Evolutionary conservation across 2,329 filamentous ascomycete species (phyloP), one percentile per base, ranked within the genome.

Genomic region (Chlorencoelia australis): DNA sequence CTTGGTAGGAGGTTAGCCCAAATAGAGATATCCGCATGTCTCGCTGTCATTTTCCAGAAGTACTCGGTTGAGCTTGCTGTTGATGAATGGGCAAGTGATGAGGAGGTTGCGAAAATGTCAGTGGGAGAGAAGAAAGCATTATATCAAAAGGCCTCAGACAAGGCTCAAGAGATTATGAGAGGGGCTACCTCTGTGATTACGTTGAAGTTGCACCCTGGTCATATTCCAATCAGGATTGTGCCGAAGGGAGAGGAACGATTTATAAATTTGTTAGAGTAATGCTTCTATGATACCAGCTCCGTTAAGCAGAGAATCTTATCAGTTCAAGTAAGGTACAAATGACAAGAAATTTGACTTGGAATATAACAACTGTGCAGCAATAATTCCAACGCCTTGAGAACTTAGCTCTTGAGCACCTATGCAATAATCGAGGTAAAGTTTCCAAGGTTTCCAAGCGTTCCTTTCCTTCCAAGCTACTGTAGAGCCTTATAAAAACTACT

Each of bases 181-280:
- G 36, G 36, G n/a, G 75, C 80, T 48, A 67, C 62, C 18, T 71
- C 71, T n/a, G 59, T 83, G 39, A 67, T 89, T 42, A 87, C 83
- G 41, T 62, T 89, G 47, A 82, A 85, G 61, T 64, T 89, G 57
- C 67, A 75, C 5, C 63, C 69, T 37, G 73, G 46, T 4, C 51
- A 42, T 28, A 49, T 89, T 21, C 78, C 79, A 0, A 62, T 89
- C 26, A 62, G 81, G 44, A 59, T 89, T 45, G 78, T 84, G 7
- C 74, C 63, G 61, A 73, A 79, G 47, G 82, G 82, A 0, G 60
- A 71, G 45, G 84, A 88, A 66, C 69, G 70, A 50, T 87, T 88
- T 59, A 60, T 72, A 24, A 52, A 50, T 30, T 43, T 53, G 31
- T 18, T 55, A 31, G 47, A 56, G 28, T 39, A 39, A 26, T 29